Conservation (phyloP, 2,329 filamentous ascomycete species). For the Monilinia fructicola region DNA sequence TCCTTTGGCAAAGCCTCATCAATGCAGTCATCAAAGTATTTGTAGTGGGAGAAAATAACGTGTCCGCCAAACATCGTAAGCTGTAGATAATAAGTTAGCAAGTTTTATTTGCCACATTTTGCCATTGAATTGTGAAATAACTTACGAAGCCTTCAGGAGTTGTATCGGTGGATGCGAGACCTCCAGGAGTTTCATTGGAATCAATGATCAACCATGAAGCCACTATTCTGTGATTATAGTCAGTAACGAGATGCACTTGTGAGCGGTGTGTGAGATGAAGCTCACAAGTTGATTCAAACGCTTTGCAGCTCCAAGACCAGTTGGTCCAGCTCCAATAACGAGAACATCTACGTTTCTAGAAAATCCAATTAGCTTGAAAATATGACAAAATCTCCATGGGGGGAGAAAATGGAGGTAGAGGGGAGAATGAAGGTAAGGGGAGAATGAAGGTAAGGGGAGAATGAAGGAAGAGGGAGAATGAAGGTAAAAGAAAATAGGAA, state of each 20-base stretch:
- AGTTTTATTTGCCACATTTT: slow-evolving; percentile 14
- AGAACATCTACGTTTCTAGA: slow-evolving; percentile 85
- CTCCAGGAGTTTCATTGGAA: slow-evolving; percentile 86
- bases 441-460: not conserved
- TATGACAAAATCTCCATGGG: not conserved
- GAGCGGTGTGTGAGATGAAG: slow-evolving; percentile 29
- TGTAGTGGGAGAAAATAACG: slow-evolving; percentile 69
- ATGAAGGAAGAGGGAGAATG: not conserved
- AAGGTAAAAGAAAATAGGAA: no score
- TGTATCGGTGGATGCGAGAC: slow-evolving; percentile 91
- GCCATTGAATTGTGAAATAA: slow-evolving; percentile 41
- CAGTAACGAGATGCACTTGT: not conserved
- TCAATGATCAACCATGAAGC: slow-evolving; percentile 97
- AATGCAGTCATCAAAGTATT: slow-evolving; percentile 99
- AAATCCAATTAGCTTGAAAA: slow-evolving; percentile 21
- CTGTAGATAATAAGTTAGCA: slow-evolving; percentile 48
- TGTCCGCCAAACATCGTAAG: slow-evolving; percentile 82
- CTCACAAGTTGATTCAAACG: slow-evolving; percentile 89
- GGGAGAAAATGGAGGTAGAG: not conserved
- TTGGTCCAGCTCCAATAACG: slow-evolving; percentile 96
- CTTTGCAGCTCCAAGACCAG: slow-evolving; percentile 96
- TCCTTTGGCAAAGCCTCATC: slow-evolving; percentile 93
- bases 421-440: not conserved
- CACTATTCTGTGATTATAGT: slow-evolving; percentile 63
- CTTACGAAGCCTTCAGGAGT: slow-evolving; percentile 96